A percentile compares a stretch with the other conserved stretches of the same genome.
Evolutionary conservation across 108 stramenopile genomes (phyloP).

Genomic region (Cylindrotheca closterium): DNA sequence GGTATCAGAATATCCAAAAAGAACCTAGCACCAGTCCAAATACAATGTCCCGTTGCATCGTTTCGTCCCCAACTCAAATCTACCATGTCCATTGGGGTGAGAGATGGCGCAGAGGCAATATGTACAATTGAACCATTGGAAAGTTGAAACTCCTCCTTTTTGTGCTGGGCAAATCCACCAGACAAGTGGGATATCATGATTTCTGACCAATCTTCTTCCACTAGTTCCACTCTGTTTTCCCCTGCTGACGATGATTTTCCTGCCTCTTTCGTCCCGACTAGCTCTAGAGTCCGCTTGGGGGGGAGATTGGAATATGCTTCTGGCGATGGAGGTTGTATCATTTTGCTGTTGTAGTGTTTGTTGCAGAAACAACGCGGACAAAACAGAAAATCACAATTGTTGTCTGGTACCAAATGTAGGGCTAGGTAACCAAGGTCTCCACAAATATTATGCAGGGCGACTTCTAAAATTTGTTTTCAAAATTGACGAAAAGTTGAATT

Average conservation of each 20-base stretch:
- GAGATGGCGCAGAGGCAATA: slow-evolving; percentile 11
- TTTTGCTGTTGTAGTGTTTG: too few species aligned
- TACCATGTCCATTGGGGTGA: slow-evolving; percentile 76
- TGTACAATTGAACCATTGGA: background rate
- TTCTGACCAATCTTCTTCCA: slow-evolving; percentile 9
- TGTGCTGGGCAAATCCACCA: slow-evolving; percentile 1
- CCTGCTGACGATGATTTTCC: background rate
- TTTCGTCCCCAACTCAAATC: slow-evolving; percentile 43
- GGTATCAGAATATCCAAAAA: slow-evolving; percentile 23
- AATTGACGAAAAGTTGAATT: too few species aligned
- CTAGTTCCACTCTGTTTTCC: background rate
- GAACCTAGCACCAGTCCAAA: slow-evolving; percentile 70
- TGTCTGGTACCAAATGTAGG: too few species aligned
- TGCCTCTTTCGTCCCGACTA: background rate
- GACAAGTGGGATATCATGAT: background rate
- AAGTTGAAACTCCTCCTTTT: background rate
- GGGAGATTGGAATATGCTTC: background rate
- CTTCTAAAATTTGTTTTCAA: too few species aligned
- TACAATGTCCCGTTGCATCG: slow-evolving; percentile 64
- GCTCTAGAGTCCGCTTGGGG: background rate
- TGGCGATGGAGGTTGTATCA: too few species aligned
- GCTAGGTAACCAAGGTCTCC: too few species aligned
- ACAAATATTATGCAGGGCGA: too few species aligned
- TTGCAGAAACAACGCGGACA: too few species aligned
- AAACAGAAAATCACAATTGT: too few species aligned